Conservation (phyloP, 306 rosid genomes). For the Clitoria ternatea region DNA sequence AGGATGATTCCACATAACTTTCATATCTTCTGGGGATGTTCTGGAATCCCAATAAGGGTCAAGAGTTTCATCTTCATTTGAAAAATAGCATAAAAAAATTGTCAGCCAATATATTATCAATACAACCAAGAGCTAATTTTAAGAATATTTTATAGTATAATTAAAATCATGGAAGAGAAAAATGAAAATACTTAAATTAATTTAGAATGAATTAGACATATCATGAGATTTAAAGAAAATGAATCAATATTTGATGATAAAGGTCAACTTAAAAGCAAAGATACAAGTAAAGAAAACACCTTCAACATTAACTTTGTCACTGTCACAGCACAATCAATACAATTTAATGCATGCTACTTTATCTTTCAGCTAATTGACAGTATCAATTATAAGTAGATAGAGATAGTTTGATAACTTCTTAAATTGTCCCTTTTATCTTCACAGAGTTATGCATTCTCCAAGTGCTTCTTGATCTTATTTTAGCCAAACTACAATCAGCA, state of each 20-base stretch:
- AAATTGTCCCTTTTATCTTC: neutral
- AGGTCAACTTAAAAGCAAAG: neutral
- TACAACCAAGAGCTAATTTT: neutral
- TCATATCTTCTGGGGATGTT: conserved; percentile 75
- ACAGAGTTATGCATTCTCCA: neutral
- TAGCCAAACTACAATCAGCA: neutral
- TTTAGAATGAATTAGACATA: neutral
- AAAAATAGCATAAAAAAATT: conserved; percentile 3
- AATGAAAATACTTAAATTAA: neutral
- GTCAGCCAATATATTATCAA: conserved; percentile 11
- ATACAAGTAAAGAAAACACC: neutral
- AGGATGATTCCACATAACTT: conserved; percentile 78
- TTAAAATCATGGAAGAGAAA: neutral
- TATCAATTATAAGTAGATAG: neutral
- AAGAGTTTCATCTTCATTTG: conserved; percentile 22
- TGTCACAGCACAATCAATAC: neutral
- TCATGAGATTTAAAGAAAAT: neutral
- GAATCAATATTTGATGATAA: neutral
- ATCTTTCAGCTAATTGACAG: neutral
- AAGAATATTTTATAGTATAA: neutral
- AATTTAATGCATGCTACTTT: neutral
- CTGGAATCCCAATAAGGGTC: conserved; percentile 60
- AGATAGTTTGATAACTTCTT: neutral
- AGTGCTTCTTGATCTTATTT: neutral
- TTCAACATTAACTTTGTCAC: neutral